phyloP scores from a whole-genome alignment of 345 rosid genomes.

The Eucalyptus cloeziana region DNA sequence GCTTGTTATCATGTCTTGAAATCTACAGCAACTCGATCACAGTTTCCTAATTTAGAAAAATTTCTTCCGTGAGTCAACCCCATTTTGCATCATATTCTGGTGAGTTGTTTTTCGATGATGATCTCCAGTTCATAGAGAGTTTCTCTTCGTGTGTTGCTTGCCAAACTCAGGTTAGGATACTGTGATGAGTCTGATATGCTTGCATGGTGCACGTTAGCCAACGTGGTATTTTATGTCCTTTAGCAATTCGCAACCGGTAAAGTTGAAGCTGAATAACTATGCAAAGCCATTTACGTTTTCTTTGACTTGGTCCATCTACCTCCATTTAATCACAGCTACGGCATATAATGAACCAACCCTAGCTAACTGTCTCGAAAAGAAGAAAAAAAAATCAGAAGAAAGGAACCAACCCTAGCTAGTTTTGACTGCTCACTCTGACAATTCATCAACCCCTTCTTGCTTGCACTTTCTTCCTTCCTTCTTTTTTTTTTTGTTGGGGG shows the following conservation, averaged over 20 bases:
- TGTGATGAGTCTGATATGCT: neutral
- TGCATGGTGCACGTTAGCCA: neutral
- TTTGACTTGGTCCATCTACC: neutral
- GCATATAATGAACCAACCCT: neutral
- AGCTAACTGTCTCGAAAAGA: neutral
- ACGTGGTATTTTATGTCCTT: neutral
- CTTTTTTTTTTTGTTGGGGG: neutral
- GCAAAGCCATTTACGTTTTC: neutral
- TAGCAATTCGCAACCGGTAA: neutral
- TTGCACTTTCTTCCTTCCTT: neutral
- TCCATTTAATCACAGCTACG: neutral
- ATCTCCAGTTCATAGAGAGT: neutral
- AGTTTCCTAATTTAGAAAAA: neutral
- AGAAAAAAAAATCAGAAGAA: neutral
- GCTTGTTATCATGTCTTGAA: neutral
- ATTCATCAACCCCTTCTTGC: neutral
- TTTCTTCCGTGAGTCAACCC: neutral
- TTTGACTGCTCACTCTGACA: neutral
- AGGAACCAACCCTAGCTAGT: neutral
- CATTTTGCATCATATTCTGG: neutral
- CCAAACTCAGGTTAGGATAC: neutral
- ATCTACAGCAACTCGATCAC: neutral
- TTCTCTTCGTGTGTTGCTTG: neutral
- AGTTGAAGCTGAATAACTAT: neutral
- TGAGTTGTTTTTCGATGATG: neutral